Conservation (phyloP, 2,329 filamentous ascomycete genomes). For the Aureobasidium melanogenum region DNA sequence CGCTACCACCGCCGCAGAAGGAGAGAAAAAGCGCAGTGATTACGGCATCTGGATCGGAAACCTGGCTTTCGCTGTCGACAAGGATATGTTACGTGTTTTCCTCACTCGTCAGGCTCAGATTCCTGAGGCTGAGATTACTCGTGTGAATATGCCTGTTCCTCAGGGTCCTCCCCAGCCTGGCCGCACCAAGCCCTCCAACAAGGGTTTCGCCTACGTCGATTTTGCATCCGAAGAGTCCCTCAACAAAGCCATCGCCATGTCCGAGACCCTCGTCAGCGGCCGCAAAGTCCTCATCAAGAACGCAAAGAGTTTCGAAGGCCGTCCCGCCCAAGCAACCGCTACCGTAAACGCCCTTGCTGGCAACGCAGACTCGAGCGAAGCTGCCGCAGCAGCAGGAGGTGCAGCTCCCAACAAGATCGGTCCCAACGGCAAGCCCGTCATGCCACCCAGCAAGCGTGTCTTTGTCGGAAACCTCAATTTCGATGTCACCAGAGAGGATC, state of each 20-base stretch:
- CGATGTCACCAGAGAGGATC: constrained; percentile 59
- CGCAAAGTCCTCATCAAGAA: constrained; percentile 89
- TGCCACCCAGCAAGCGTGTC: constrained; percentile 66
- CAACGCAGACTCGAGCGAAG: constrained; percentile 18
- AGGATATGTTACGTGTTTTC: constrained; percentile 67
- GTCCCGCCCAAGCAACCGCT: constrained; percentile 57
- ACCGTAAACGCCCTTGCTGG: constrained; percentile 22
- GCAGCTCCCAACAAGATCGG: constrained; percentile 28
- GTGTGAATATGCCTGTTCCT: constrained; percentile 67
- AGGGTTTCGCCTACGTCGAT: constrained; percentile 94
- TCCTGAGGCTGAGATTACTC: constrained; percentile 62
- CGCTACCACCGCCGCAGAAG: constrained; percentile 1
- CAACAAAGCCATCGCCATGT: constrained; percentile 70
- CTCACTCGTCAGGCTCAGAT: constrained; percentile 58
- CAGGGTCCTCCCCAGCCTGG: constrained; percentile 29
- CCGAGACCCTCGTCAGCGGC: constrained; percentile 69
- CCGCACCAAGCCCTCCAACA: constrained; percentile 55
- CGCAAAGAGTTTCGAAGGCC: constrained; percentile 80
- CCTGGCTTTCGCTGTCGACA: constrained; percentile 72
- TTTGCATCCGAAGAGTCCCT: constrained; percentile 62
- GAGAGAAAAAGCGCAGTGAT: constrained; percentile 53
- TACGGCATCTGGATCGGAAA: constrained; percentile 96
- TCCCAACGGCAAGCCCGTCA: constrained; percentile 42
- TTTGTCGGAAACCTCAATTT: constrained; percentile 61
- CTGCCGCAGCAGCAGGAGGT: constrained; percentile 16